A percentile compares a stretch with the other conserved stretches of the same genome.
Evolutionary conservation across 352 stramenopile species (phyloP).

Genomic region (Peronospora destructor): DNA sequence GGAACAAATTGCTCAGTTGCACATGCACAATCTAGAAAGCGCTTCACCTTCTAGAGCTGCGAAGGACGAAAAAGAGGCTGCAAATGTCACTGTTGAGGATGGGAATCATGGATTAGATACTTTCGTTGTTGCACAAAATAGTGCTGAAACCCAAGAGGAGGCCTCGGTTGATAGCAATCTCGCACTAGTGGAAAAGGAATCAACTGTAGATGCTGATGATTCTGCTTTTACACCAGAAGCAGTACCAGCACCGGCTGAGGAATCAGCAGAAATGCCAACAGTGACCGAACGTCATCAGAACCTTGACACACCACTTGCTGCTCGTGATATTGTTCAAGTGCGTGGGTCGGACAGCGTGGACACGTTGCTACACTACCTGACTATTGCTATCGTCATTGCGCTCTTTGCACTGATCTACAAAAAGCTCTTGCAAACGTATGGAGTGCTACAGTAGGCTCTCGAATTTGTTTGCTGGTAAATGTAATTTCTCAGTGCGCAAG

Average conservation of each 20-base stretch:
- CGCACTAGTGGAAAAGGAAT: conserved; percentile 1
- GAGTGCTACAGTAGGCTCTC: conserved; percentile 6
- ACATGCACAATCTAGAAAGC: conserved; percentile 70
- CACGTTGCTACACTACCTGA: conserved; percentile 64
- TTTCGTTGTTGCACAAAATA: not conserved
- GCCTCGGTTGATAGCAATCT: conserved; percentile 5
- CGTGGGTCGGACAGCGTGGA: conserved; percentile 44
- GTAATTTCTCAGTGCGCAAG: not conserved
- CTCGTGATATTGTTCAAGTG: conserved; percentile 16
- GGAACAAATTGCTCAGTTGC: conserved; percentile 71
- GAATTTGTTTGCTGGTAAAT: not conserved
- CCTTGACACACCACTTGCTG: conserved; percentile 11
- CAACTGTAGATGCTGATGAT: conserved; percentile 1
- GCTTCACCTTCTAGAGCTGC: conserved; percentile 3
- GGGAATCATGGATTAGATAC: conserved; percentile 1
- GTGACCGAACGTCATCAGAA: conserved; percentile 9
- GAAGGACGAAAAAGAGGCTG: conserved; percentile 13
- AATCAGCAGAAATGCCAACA: conserved; percentile 3
- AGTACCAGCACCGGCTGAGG: conserved; percentile 3
- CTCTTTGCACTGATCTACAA: conserved; percentile 76
- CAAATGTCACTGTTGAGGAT: not conserved
- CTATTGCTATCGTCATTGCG: conserved; percentile 50
- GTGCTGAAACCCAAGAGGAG: conserved; percentile 1
- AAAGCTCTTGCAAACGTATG: conserved; percentile 72
- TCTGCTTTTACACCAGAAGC: not conserved